phyloP scores from a whole-genome alignment of 495 filamentous ascomycete genomes.

The Cercophora scortea region DNA sequence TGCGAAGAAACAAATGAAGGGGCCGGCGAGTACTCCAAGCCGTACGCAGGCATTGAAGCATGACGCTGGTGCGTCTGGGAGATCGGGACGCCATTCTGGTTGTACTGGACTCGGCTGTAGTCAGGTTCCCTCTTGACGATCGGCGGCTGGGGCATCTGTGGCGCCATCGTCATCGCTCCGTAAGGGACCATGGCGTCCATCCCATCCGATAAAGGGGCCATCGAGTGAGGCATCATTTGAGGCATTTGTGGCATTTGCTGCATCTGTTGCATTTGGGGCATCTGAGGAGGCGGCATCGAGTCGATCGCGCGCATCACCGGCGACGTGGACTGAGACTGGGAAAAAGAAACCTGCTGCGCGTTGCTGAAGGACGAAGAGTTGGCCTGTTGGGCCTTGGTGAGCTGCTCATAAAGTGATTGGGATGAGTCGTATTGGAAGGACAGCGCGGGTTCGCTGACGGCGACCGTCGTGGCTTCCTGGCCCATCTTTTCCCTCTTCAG shows the following conservation, averaged over 20 bases:
- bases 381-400: conserved; percentile 98
- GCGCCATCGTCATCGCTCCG: conserved; percentile 53
- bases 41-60: conserved; percentile 91
- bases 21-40: conserved; percentile 91
- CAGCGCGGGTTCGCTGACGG: conserved; percentile 90
- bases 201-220: conserved; percentile 77
- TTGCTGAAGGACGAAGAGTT: conserved; percentile 86
- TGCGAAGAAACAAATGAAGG: conserved; percentile 96
- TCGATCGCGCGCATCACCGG: conserved; percentile 87
- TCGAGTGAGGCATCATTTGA: conserved; percentile 71
- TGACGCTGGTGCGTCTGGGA: conserved; percentile 79
- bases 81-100: conserved; percentile 82
- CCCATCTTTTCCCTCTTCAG: conserved; percentile 99
- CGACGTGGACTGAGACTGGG: conserved; percentile 65
- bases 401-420: conserved; percentile 96
- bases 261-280: not conserved
- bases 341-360: conserved; percentile 72
- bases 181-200: conserved; percentile 68
- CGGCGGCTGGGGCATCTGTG: conserved; percentile 54
- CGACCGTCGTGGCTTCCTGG: conserved; percentile 93
- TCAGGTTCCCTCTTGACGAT: conserved; percentile 80
- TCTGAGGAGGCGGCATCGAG: conserved; percentile 56
- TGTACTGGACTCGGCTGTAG: conserved; percentile 68
- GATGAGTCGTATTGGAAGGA: conserved; percentile 99
- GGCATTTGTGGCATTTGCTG: conserved; percentile 15